Evolutionary conservation across 441 rosid genomes (phyloP), one percentile per base, ranked within the genome.

Genomic region (Gossypium gossypioides): DNA sequence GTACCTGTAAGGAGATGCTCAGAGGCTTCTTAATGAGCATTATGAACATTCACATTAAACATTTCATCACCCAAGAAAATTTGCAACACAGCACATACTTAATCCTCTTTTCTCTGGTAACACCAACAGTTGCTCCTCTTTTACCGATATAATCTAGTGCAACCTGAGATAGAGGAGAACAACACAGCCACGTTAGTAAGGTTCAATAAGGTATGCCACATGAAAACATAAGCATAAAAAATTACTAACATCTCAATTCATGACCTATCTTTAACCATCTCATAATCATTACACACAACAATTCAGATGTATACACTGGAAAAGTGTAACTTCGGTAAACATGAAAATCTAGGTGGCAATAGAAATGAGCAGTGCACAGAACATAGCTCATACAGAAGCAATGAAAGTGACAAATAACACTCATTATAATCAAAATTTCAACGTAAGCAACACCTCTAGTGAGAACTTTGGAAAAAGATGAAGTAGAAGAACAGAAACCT

Each of bases 131-230:
- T 55, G 94, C 89, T 79, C 99, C 98, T 85, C 98, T 87, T 82
- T 89, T 92, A 29, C 99, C 99, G 55, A 95, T 95, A 75, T 88
- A 95, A 59, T 95, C 98, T 8, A 95, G 91, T 9, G 99, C 99
- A 80, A 95, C 99, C 99, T 95, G 81, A 78, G 81, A 59, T 59
- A 68, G 29, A 66, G 9, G 18, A 74, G 70, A 67, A 64, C 12
- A 59, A 64, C 8, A 50, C 18, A 69, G 2, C 42, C 56, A 59
- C 32, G 7, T 37, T 25, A 71, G 16, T 8, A 7, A 8, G 55
- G 55, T 32, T 51, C 61, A 10, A 68, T 27, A 29, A 52, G 61
- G 29, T 27, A 51, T 24, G 18, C 21, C 63, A 50, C 57, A 37
- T 62, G 57, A 52, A 64, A 22, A 22, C 4, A 55, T 6, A 60